A percentile compares a stretch with the other conserved stretches of the same genome.
Evolutionary conservation across 768 basidiomycete genomes (phyloP).

Genomic region (Kwoniella sp.): DNA sequence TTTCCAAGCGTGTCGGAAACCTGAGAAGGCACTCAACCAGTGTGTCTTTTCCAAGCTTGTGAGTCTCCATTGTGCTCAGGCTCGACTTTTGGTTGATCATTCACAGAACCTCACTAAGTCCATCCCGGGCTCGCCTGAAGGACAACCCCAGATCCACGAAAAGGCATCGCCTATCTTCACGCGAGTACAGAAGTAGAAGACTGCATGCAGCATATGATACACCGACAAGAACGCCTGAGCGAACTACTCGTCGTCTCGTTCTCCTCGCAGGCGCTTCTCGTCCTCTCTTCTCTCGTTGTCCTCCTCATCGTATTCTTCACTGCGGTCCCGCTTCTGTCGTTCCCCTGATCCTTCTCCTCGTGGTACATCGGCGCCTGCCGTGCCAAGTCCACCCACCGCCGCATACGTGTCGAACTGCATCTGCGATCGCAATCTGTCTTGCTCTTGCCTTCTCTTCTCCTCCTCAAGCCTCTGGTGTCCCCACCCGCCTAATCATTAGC

Average conservation of each 20-base stretch:
- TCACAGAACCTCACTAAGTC: slow-evolving; percentile 83
- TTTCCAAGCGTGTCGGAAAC: slow-evolving; percentile 81
- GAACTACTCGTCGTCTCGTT: slow-evolving; percentile 32
- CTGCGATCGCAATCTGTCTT: slow-evolving; percentile 35
- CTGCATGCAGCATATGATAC: slow-evolving; percentile 17
- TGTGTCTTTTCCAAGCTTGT: slow-evolving; percentile 97
- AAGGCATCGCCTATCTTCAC: slow-evolving; percentile 77
- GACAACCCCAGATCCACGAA: slow-evolving; percentile 81
- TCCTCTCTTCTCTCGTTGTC: slow-evolving; percentile 34
- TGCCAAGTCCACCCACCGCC: slow-evolving; percentile 29
- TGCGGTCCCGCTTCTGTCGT: slow-evolving; percentile 34
- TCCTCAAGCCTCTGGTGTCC: slow-evolving; percentile 43
- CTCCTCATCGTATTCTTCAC: slow-evolving; percentile 40
- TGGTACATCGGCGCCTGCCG: slow-evolving; percentile 41
- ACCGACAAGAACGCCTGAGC: neutral
- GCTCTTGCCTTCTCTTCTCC: slow-evolving; percentile 35
- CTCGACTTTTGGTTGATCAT: too few relatives aligned
- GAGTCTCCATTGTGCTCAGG: slow-evolving; percentile 49
- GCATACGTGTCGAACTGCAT: slow-evolving; percentile 47
- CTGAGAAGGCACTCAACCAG: slow-evolving; percentile 78
- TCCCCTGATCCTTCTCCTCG: slow-evolving; percentile 28
- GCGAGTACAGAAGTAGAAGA: slow-evolving; percentile 68
- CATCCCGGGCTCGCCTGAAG: slow-evolving; percentile 81
- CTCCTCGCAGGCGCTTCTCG: slow-evolving; percentile 38
- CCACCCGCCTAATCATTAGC: slow-evolving; percentile 37